Percentiles rank a stretch among this genome's conserved stretches.
Conservation (phyloP, 2,329 filamentous ascomycete species). For the Fusarium redolens region DNA sequence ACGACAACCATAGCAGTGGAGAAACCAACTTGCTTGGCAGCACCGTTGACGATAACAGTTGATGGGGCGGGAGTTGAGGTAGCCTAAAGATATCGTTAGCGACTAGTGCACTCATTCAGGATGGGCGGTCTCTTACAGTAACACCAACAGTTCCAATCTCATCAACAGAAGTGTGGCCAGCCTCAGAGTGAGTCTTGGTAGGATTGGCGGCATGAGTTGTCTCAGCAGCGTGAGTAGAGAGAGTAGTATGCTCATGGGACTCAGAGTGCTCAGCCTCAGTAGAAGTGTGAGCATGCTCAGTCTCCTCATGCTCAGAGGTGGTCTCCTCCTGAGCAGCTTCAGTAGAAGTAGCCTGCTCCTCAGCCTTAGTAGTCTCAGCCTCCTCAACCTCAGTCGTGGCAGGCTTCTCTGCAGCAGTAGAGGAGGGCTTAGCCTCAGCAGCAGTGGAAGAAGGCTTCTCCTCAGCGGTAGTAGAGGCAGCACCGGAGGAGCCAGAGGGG, state of each 20-base stretch:
- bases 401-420: neutral
- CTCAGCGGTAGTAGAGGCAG: slow-evolving; percentile 2
- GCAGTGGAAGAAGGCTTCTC: neutral
- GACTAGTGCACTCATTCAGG: neutral
- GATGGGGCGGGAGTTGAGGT: slow-evolving; percentile 17
- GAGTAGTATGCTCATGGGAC: neutral
- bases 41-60: slow-evolving; percentile 7
- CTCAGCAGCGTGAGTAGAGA: neutral
- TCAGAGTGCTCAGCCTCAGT: neutral
- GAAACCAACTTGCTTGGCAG: slow-evolving; percentile 21
- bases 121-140: slow-evolving; percentile 5
- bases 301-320: neutral
- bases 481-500: slow-evolving; percentile 21
- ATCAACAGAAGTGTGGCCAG: slow-evolving; percentile 4
- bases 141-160: slow-evolving; percentile 26
- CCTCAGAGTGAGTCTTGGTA: neutral
- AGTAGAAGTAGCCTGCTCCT: neutral
- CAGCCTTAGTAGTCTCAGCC: neutral
- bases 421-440: neutral
- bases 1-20: neutral
- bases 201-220: neutral
- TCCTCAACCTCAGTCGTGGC: neutral
- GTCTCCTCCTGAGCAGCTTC: neutral
- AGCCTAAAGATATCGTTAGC: neutral
- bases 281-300: neutral